phyloP scores from a whole-genome alignment of 164 flowering plant species.

The Berberis vulgaris region DNA sequence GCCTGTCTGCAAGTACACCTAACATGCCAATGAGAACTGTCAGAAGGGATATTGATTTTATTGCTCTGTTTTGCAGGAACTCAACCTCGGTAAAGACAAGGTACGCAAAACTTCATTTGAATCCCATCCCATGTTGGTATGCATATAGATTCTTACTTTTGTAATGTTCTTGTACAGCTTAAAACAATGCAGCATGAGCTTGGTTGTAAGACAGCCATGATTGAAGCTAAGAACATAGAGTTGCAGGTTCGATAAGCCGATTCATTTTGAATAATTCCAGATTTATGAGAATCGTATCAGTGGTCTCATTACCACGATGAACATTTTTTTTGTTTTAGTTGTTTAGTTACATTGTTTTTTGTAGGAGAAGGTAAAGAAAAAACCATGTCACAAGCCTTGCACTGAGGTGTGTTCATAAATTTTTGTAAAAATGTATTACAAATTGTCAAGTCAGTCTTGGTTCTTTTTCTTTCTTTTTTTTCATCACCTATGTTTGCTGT shows the following conservation, averaged over 20 bases:
- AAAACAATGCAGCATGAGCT: constrained; percentile 66
- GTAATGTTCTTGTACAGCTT: constrained; percentile 28
- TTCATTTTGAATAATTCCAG: not conserved
- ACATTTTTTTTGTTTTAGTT: not conserved
- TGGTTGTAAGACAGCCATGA: constrained; percentile 46
- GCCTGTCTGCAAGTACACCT: not conserved
- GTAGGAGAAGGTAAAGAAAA: constrained; percentile 22
- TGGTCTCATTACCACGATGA: too few relatives aligned
- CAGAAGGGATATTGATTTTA: not conserved
- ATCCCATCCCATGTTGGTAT: not conserved
- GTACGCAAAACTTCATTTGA: constrained; percentile 18
- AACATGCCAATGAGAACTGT: not conserved
- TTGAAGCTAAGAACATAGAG: constrained; percentile 38
- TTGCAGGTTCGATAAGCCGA: constrained; percentile 29
- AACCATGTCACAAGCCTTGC: constrained; percentile 11
- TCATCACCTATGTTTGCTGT: constrained; percentile 2
- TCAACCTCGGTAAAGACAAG: constrained; percentile 54
- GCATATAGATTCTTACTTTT: not conserved
- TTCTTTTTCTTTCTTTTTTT: not conserved
- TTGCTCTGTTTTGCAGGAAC: constrained; percentile 43
- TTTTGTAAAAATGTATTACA: not conserved
- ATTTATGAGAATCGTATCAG: not conserved
- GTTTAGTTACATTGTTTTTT: not conserved
- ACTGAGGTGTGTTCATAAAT: constrained; percentile 7
- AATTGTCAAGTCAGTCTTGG: not conserved